Conservation (phyloP, 371 early-diverging fungal genomes). For the Mortierella sp. region DNA sequence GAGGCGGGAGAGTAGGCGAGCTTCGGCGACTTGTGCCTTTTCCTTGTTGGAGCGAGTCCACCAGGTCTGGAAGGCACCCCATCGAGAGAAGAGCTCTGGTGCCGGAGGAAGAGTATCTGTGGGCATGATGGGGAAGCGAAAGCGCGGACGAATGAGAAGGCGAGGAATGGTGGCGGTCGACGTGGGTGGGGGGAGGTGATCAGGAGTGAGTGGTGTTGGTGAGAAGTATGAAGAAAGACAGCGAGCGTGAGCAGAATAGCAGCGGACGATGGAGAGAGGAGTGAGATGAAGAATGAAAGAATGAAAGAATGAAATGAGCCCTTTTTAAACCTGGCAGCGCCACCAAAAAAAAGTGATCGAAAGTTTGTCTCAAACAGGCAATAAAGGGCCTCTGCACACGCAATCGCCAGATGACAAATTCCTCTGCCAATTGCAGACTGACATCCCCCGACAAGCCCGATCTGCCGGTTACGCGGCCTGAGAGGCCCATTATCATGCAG, state of each 20-base stretch:
- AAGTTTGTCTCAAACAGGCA: too few species aligned
- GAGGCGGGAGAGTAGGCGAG: slow-evolving; percentile 49
- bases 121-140: slow-evolving; percentile 54
- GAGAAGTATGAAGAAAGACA: not conserved
- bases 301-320: too few species aligned
- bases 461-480: too few species aligned
- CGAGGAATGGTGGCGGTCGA: slow-evolving; percentile 39
- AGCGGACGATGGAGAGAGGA: not conserved
- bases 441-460: too few species aligned
- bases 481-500: too few species aligned
- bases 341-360: too few species aligned
- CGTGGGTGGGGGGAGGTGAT: not conserved
- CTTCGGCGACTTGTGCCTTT: slow-evolving; percentile 42
- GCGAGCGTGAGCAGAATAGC: not conserved
- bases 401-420: too few species aligned
- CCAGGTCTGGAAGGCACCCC: slow-evolving; percentile 55
- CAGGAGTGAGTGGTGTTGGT: not conserved
- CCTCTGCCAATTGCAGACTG: too few species aligned
- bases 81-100: slow-evolving; percentile 47
- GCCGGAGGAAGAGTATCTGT: slow-evolving; percentile 38
- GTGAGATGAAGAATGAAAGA: not conserved
- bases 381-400: too few species aligned
- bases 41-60: slow-evolving; percentile 48
- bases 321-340: too few species aligned
- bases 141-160: slow-evolving; percentile 42